Conservation (phyloP, 2,329 filamentous ascomycete genomes). For the Calonectria pauciramosa region DNA sequence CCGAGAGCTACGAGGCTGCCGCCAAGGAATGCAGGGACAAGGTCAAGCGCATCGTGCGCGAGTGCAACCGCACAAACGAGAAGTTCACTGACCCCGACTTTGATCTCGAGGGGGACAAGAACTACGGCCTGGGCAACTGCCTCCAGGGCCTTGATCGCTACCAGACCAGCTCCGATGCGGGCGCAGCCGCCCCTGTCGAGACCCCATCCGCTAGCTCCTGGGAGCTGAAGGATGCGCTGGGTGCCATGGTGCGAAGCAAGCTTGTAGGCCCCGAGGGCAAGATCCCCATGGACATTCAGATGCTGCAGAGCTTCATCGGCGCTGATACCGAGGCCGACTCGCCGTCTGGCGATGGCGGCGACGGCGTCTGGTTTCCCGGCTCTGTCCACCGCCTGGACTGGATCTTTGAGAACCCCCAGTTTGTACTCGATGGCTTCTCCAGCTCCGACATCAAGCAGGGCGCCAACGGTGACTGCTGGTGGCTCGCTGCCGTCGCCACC, state of each 20-base stretch:
- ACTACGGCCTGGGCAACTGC: conserved; percentile 54
- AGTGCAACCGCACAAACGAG: conserved; percentile 60
- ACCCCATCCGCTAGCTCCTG: neutral
- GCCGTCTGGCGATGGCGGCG: conserved; percentile 6
- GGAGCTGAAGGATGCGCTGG: conserved; percentile 30
- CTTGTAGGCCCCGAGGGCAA: conserved; percentile 27
- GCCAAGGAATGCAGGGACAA: conserved; percentile 41
- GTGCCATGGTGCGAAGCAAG: conserved; percentile 26
- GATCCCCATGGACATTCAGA: conserved; percentile 28
- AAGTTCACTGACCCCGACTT: conserved; percentile 62
- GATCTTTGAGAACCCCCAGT: conserved; percentile 58
- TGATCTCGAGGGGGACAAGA: conserved; percentile 56
- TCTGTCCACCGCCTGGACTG: conserved; percentile 59
- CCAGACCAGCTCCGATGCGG: conserved; percentile 27
- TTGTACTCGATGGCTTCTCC: conserved; percentile 55
- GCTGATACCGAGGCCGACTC: neutral
- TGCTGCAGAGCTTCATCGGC: conserved; percentile 28
- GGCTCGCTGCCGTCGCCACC: conserved; percentile 77
- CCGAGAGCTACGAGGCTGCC: conserved; percentile 54
- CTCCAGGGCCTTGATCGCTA: conserved; percentile 50
- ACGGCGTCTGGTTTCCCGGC: conserved; percentile 42
- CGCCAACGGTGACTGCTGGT: conserved; percentile 79
- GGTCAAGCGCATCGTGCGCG: conserved; percentile 57
- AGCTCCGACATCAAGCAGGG: conserved; percentile 60
- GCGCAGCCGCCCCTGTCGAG: neutral